These are phyloP conservation scores for Schrenkiella parvula DNA, from an alignment of 345 rosid species.

Conservation along the genomic window DNA sequence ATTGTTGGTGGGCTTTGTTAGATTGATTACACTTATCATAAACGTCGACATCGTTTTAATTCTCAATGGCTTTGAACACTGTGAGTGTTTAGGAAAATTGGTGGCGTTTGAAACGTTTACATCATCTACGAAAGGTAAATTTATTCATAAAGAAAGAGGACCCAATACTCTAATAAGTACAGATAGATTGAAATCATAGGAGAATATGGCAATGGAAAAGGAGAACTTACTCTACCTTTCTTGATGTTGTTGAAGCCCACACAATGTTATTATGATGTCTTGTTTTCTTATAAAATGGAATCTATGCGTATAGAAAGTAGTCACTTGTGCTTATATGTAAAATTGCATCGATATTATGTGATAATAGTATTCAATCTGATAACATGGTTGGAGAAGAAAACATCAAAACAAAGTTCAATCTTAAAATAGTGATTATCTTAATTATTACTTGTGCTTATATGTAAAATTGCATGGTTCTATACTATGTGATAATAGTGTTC, in stretches of 20 bases:
- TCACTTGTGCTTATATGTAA: not conserved
- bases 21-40: not conserved
- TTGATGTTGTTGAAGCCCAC: constrained; percentile 21
- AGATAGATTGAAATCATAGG: constrained; percentile 23
- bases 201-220: constrained; percentile 22
- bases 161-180: constrained; percentile 11
- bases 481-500: not conserved
- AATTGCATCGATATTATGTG: not conserved
- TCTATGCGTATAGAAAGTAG: not conserved
- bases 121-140: constrained; percentile 24
- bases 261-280: constrained; percentile 27
- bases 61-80: constrained; percentile 15
- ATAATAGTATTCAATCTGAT: not conserved
- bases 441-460: not conserved
- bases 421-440: not conserved
- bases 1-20: not conserved
- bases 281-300: not conserved
- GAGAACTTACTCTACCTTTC: constrained; percentile 11
- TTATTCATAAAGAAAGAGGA: constrained; percentile 4
- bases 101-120: constrained; percentile 25
- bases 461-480: constrained; percentile 9
- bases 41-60: not conserved
- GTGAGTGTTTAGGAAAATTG: constrained; percentile 4
- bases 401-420: not conserved
- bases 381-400: not conserved